Conservation (phyloP, 495 filamentous ascomycete genomes). For the Chaetomium fimeti region DNA sequence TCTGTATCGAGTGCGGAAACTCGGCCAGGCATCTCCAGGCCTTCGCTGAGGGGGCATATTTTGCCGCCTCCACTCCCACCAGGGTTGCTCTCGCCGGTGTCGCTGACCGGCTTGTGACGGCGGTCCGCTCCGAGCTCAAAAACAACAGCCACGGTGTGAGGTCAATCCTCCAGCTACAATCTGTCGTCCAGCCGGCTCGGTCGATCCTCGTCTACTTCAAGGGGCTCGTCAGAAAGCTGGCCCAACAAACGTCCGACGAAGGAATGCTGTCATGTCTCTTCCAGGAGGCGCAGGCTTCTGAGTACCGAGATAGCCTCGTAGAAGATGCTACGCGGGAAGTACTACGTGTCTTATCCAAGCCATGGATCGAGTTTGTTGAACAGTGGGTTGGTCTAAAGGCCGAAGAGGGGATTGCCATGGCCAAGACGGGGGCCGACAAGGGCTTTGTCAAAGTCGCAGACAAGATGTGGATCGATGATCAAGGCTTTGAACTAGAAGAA, state of each 20-base stretch:
- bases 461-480: constrained; percentile 54
- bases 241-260: constrained; percentile 60
- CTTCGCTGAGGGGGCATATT: constrained; percentile 53
- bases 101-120: constrained; percentile 54
- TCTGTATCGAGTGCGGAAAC: constrained; percentile 61
- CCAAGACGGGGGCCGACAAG: constrained; percentile 46
- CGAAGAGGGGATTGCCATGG: constrained; percentile 51
- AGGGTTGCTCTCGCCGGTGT: constrained; percentile 62
- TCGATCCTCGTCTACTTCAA: constrained; percentile 62
- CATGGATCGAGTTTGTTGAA: constrained; percentile 71
- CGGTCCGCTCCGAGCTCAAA: constrained; percentile 57
- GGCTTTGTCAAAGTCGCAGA: constrained; percentile 64
- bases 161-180: constrained; percentile 68
- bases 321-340: constrained; percentile 64
- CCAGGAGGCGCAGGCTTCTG: constrained; percentile 58
- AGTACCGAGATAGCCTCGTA: constrained; percentile 61
- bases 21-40: constrained; percentile 51
- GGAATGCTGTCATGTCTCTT: constrained; percentile 67
- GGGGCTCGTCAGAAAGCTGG: constrained; percentile 56
- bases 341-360: constrained; percentile 59
- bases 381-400: constrained; percentile 73
- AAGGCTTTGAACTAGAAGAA: constrained; percentile 50
- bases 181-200: constrained; percentile 60
- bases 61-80: constrained; percentile 46
- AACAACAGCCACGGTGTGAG: constrained; percentile 38